These are phyloP conservation scores for Ophiostoma australiae DNA, from an alignment of 2,329 filamentous ascomycete species.

Conservation along the genomic window DNA sequence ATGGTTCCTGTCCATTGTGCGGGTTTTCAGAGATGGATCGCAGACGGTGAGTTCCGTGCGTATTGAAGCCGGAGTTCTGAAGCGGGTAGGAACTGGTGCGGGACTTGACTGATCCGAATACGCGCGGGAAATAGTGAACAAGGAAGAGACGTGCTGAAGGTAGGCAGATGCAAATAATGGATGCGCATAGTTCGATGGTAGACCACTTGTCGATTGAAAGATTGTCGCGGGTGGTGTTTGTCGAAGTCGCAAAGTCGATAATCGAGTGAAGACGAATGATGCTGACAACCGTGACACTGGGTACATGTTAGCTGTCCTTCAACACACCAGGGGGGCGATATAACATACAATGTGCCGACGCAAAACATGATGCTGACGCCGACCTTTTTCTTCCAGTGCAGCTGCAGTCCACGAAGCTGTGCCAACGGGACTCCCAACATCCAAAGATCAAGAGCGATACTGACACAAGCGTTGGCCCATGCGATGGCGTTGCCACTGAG, in stretches of 20 bases:
- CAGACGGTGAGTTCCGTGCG: background rate
- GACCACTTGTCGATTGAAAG: slow-evolving; percentile 35
- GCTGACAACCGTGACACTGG: slow-evolving; percentile 35
- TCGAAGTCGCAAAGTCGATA: slow-evolving; percentile 31
- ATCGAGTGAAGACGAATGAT: slow-evolving; percentile 33
- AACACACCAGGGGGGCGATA: background rate
- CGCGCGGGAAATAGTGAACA: slow-evolving; percentile 31
- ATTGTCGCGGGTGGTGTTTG: slow-evolving; percentile 34
- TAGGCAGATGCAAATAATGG: slow-evolving; percentile 36
- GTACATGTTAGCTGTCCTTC: background rate
- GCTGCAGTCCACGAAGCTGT: slow-evolving; percentile 38
- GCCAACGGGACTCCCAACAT: slow-evolving; percentile 48
- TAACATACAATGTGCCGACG: slow-evolving; percentile 39
- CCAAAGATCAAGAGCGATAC: slow-evolving; percentile 49
- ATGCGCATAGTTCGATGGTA: slow-evolving; percentile 35
- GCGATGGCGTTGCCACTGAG: slow-evolving; percentile 45
- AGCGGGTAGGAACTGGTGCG: background rate
- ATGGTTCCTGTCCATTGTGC: background rate
- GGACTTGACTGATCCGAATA: background rate
- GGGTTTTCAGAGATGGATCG: background rate
- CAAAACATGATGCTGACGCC: slow-evolving; percentile 45
- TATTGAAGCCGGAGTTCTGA: background rate
- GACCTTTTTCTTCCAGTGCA: slow-evolving; percentile 47
- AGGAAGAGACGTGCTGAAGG: slow-evolving; percentile 33
- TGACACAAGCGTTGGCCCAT: slow-evolving; percentile 50